Evolutionary conservation across 306 rosid genomes (phyloP).

Genomic region (Cicer judaicum): DNA sequence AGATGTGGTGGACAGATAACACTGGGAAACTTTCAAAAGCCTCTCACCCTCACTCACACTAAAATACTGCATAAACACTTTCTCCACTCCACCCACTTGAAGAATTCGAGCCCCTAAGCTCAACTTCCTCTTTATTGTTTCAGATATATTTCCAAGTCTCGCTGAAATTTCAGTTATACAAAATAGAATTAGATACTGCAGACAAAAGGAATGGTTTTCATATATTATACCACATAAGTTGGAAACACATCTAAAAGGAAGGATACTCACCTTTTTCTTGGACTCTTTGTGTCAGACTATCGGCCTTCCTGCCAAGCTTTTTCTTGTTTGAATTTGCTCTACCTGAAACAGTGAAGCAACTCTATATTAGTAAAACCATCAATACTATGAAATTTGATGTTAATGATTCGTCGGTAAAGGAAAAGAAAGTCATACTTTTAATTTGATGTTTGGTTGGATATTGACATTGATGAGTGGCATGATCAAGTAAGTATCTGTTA

Average conservation of each 20-base stretch:
- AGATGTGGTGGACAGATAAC: constrained; percentile 77
- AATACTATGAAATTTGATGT: background rate
- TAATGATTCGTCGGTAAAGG: background rate
- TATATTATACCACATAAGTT: too few relatives aligned
- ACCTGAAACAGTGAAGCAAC: constrained; percentile 29
- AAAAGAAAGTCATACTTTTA: constrained; percentile 38
- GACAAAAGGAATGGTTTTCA: too few relatives aligned
- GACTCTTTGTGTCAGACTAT: constrained; percentile 25
- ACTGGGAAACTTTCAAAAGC: constrained; percentile 62
- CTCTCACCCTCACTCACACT: constrained; percentile 61
- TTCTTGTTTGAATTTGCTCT: constrained; percentile 9
- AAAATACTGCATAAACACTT: constrained; percentile 58
- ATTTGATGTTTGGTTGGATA: constrained; percentile 38
- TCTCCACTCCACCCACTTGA: constrained; percentile 62
- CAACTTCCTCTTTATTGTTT: constrained; percentile 65
- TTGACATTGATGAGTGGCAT: constrained; percentile 37
- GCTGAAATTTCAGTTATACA: constrained; percentile 29
- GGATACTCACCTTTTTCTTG: constrained; percentile 35
- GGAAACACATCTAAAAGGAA: too few relatives aligned
- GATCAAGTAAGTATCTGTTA: constrained; percentile 46
- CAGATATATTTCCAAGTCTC: background rate
- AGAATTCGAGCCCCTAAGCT: constrained; percentile 68
- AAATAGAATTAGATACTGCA: background rate
- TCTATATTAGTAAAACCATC: constrained; percentile 9
- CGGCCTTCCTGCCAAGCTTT: constrained; percentile 12